A percentile compares a stretch with the other conserved stretches of the same genome.
These are phyloP conservation scores for Rubroshorea leprosula DNA, from an alignment of 345 rosid species.

Conservation along the genomic window DNA sequence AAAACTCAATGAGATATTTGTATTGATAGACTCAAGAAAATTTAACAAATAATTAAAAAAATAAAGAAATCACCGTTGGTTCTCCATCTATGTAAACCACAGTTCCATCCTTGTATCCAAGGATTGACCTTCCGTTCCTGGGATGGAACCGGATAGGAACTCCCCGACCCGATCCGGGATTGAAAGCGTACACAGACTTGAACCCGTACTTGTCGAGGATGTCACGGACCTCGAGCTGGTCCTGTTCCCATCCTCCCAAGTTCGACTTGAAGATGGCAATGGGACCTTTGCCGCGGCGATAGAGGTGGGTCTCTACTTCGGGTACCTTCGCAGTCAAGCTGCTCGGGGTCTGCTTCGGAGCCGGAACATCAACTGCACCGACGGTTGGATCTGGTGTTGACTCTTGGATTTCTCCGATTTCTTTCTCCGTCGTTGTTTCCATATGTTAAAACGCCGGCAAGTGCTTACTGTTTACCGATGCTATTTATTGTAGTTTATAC, in stretches of 20 bases:
- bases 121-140: constrained; percentile 75
- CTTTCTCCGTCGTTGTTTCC: constrained; percentile 25
- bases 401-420: constrained; percentile 53
- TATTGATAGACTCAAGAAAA: neutral
- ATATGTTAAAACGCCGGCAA: constrained; percentile 10
- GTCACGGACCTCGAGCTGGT: constrained; percentile 81
- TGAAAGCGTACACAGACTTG: constrained; percentile 74
- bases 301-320: constrained; percentile 76
- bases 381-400: constrained; percentile 15
- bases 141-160: constrained; percentile 66
- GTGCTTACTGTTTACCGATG: neutral
- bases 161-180: constrained; percentile 53
- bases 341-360: constrained; percentile 9
- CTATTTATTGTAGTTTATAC: neutral
- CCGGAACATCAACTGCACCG: constrained; percentile 12
- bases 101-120: constrained; percentile 68
- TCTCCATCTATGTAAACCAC: constrained; percentile 77
- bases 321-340: constrained; percentile 48
- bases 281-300: constrained; percentile 74
- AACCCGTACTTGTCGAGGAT: constrained; percentile 66
- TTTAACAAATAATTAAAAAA: neutral
- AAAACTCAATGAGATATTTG: no score
- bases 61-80: constrained; percentile 48
- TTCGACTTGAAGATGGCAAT: constrained; percentile 66
- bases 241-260: constrained; percentile 79